Evolutionary conservation across 176 grass and related monocot genomes (phyloP), one percentile per base, ranked within the genome.

Genomic region (Hsuehochloa calcarea): DNA sequence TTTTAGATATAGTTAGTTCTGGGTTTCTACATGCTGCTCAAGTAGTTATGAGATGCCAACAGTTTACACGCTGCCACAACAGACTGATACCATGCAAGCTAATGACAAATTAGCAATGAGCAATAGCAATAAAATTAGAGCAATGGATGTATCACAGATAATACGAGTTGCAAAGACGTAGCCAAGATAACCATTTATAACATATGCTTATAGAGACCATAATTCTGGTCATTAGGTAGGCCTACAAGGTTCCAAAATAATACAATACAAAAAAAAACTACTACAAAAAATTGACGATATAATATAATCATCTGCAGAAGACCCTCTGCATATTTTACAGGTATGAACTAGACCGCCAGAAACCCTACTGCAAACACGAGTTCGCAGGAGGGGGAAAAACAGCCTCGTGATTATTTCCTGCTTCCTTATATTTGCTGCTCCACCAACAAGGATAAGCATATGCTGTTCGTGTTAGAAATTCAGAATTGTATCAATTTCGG

Each of bases 291-390:
- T 56, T 56, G n/a, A 34, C 15, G 49, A 71, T 81, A 82, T 77
- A 72, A 34, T 34, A 65, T 63, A 2, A 52, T 55, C 72, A 82
- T 87, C 59, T 35, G 74, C 84, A 87, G 59, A 83, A 65, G 20
- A 65, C 58, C 61, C 59, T 68, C 74, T 79, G 85, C 80, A 90
- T 90, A 83, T 87, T 67, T 74, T 90, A 90, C 85, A 87, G 74
- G 68, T 84, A 69, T 87, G 79, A 82, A 50, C 78, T 81, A 81
- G 40, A 49, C 20, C 71, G 47, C 19, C 73, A 75, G 10, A 56
- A 58, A 75, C 34, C 29, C 43, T 65, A 11, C 41, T 2, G 22
- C 72, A 84, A 55, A 31, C 50, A 39, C 8, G 72, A 58, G n/a
- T 5, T 77, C 71, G 79, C 45, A 38, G 35, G 56, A 82, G 38